A percentile compares a stretch with the other conserved stretches of the same genome.
These are phyloP conservation scores for Cladorrhinum sp. DNA, from an alignment of 2,329 filamentous ascomycete species.

Conservation along the genomic window DNA sequence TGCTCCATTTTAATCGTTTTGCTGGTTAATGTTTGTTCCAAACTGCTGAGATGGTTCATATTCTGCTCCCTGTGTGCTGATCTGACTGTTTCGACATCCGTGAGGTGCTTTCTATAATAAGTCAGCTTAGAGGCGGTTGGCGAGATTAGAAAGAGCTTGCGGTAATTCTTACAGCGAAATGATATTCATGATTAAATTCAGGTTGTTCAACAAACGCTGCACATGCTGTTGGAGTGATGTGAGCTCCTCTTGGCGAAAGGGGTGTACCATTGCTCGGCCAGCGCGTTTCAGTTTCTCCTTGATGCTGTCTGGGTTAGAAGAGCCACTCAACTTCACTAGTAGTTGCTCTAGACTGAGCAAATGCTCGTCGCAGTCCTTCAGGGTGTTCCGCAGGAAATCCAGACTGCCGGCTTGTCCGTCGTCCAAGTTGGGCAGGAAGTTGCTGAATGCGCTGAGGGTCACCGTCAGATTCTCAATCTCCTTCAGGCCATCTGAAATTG, in stretches of 20 bases:
- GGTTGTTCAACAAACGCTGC: not conserved
- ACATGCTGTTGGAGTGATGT: not conserved
- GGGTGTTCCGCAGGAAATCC: not conserved
- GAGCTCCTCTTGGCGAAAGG: not conserved
- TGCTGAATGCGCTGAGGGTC: not conserved
- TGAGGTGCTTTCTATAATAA: too few relatives aligned
- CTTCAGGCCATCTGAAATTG: not conserved
- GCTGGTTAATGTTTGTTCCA: too few relatives aligned
- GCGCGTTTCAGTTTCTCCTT: not conserved
- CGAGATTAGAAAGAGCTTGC: not conserved
- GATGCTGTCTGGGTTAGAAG: not conserved
- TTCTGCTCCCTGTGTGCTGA: too few relatives aligned
- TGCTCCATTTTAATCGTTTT: too few relatives aligned
- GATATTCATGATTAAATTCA: not conserved
- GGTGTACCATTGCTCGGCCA: not conserved
- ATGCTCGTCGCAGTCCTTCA: not conserved
- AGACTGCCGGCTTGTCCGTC: not conserved
- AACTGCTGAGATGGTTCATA: too few relatives aligned
- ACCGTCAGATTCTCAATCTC: not conserved
- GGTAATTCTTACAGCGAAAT: not conserved
- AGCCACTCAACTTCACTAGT: not conserved
- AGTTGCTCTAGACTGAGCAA: not conserved
- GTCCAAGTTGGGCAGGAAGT: not conserved
- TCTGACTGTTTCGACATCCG: not conserved
- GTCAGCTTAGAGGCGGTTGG: too few relatives aligned